phyloP scores from a whole-genome alignment of 106 monocot species.

The Dioscorea alata region DNA sequence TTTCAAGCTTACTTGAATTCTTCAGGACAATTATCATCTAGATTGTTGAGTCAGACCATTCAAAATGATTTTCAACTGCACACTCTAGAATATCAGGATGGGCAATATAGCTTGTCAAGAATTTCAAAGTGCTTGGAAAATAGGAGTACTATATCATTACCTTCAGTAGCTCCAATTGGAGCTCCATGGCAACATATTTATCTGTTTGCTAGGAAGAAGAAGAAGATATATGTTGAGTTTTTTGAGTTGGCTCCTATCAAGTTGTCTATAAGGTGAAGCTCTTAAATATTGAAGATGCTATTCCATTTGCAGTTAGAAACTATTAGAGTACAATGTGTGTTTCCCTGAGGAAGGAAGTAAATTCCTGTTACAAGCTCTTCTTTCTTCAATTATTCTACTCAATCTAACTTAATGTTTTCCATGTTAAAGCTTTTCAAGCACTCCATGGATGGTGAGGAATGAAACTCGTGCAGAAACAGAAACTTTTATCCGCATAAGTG shows the following conservation, averaged over 20 bases:
- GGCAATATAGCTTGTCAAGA: slow-evolving; percentile 4
- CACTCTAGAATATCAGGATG: slow-evolving; percentile 14
- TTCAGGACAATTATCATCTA: slow-evolving; percentile 48
- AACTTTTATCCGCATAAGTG: slow-evolving; percentile 33
- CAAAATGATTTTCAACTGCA: slow-evolving; percentile 31
- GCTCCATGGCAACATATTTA: slow-evolving; percentile 81
- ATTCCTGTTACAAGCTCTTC: background rate
- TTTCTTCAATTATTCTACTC: background rate
- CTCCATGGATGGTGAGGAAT: slow-evolving; percentile 71
- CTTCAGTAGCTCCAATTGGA: slow-evolving; percentile 71
- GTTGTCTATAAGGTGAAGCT: slow-evolving; percentile 65
- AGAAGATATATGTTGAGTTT: slow-evolving; percentile 75
- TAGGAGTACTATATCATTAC: slow-evolving; percentile 28
- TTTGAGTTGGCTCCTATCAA: slow-evolving; percentile 76
- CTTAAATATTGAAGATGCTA: background rate
- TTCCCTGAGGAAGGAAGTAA: too few relatives aligned
- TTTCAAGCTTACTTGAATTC: slow-evolving; percentile 64
- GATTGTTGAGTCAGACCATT: slow-evolving; percentile 42
- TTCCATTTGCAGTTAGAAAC: too few relatives aligned
- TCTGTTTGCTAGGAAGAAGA: slow-evolving; percentile 68
- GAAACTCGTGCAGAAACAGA: slow-evolving; percentile 38
- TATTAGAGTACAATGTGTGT: too few relatives aligned
- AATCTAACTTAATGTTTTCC: slow-evolving; percentile 14
- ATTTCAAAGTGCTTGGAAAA: slow-evolving; percentile 6
- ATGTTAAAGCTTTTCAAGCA: slow-evolving; percentile 80